These are phyloP conservation scores for Typha latifolia DNA, from an alignment of 176 grass and related monocot species.

Conservation along the genomic window DNA sequence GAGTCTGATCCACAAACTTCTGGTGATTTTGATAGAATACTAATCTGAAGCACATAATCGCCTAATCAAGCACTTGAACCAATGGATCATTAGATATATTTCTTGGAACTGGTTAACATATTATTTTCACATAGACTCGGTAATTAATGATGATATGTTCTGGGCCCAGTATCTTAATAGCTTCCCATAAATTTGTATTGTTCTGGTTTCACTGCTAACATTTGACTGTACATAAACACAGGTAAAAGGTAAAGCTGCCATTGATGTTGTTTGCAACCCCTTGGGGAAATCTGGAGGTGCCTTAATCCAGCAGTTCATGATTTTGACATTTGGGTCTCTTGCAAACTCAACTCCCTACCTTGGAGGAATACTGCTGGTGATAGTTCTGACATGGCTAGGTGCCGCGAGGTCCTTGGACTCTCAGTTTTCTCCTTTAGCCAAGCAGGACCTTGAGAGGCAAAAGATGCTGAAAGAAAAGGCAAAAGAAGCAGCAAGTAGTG, in stretches of 20 bases:
- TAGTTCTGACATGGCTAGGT: constrained; percentile 76
- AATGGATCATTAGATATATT: too few relatives aligned
- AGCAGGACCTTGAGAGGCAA: constrained; percentile 77
- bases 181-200: background rate
- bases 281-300: constrained; percentile 96
- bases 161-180: too few relatives aligned
- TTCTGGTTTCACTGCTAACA: background rate
- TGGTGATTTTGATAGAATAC: too few relatives aligned
- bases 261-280: constrained; percentile 98
- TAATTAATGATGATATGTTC: too few relatives aligned
- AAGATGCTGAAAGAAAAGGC: constrained; percentile 44
- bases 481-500: constrained; percentile 33
- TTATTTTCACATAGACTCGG: too few relatives aligned
- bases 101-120: too few relatives aligned
- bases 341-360: constrained; percentile 90
- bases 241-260: constrained; percentile 97
- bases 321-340: constrained; percentile 87
- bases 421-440: constrained; percentile 86
- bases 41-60: too few relatives aligned
- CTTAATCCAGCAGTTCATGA: constrained; percentile 99
- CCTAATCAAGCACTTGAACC: too few relatives aligned
- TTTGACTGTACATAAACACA: constrained; percentile 8
- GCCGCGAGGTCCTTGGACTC: constrained; percentile 78
- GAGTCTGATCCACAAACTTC: too few relatives aligned
- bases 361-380: constrained; percentile 86